Evolutionary conservation across 225 moss, liverwort and hornwort species (phyloP), one percentile per base, ranked within the genome.

Genomic region (Climacium dendroides): DNA sequence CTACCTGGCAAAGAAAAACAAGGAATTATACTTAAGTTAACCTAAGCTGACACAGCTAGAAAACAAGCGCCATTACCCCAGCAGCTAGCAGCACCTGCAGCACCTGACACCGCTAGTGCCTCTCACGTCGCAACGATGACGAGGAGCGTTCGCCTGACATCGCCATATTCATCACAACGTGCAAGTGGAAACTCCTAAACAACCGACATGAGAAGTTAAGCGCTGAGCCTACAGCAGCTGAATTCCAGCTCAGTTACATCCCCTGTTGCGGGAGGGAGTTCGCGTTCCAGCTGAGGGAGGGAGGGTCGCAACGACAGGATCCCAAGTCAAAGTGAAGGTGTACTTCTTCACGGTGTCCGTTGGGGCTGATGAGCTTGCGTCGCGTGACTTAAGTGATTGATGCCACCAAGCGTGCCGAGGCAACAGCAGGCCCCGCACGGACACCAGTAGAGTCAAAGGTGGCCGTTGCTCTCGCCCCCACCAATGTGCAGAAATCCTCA

Each of bases 151-250:
- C 85, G 15, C 64, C 90, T 88, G 90, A 87, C 90, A 90, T 81
- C 65, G 87, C 76, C 79, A 55, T 83, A 78, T 89, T 86, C 89
- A 89, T 87, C 90, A 80, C 80, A 85, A 81, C 87, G 87, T 88
- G 87, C 90, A 85, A 83, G 64, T 57, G 78, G 86, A 84, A n/a
- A 12, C 80, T 78, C 60, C 78, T 61, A 73, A 87, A 79, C 79
- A 87, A 87, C 87, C 87, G 81, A 81, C 85, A 87, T 65, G 58
- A 30, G 52, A 67, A 86, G 78, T 78, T 86, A 86, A 81, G 77
- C 17, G 86, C 78, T 20, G 62, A 37, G 30, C 22, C 34, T 63
- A 48, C 76, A 75, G 74, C 74, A 60, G 61, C 61, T 54, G 39
- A 13, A 77, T 53, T 74, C 74, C 84, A 84, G 85, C 61, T 60